Evolutionary conservation across 2,329 filamentous ascomycete species (phyloP), one percentile per base, ranked within the genome.

Genomic region (Colletotrichum tanaceti): DNA sequence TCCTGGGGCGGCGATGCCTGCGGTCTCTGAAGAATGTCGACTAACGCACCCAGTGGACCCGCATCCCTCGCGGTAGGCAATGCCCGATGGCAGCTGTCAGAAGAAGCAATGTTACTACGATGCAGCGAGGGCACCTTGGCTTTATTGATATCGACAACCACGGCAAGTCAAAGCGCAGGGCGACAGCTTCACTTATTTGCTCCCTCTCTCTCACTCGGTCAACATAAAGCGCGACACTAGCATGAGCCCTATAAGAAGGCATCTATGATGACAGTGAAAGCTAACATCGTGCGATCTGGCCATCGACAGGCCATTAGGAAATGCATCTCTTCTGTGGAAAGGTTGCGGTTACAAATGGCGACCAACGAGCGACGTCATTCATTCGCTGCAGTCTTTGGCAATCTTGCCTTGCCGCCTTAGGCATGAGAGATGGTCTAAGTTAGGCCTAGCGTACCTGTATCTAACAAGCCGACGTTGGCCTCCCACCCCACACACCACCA

Each of bases 321-420:
- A 66, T n/a, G 20, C 16, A 10, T 50, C 32, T 32, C 20, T 7
- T 16, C 13, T n/a, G n/a, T 14, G 6, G 18, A 43, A 24, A 54
- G 43, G 20, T 32, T 28, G 65, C 49, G 28, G 61, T 65, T 43
- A 35, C 47, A 50, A 59, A 57, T 32, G 57, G 20, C 43, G 44
- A 13, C 49, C 35, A 55, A 39, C 43, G 57, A 52, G 28, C 61
- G 63, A 66, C 62, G 66, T 69, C 66, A 61, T 69, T 57, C 66
- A 58, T 69, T 57, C 61, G 49, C 61, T 53, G 20, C 44, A 50
- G 24, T 59, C 52, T 22, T 54, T 20, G 46, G 47, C 10, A 24
- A 10, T 28, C 3, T n/a, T 63, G 67, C 67, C 67, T 70, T 41
- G 39, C 41, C 38, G 66, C 67, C 64, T 70, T 46, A 70, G 67